phyloP scores from a whole-genome alignment of 179 eudicot species.

The Vitellaria paradoxa region DNA sequence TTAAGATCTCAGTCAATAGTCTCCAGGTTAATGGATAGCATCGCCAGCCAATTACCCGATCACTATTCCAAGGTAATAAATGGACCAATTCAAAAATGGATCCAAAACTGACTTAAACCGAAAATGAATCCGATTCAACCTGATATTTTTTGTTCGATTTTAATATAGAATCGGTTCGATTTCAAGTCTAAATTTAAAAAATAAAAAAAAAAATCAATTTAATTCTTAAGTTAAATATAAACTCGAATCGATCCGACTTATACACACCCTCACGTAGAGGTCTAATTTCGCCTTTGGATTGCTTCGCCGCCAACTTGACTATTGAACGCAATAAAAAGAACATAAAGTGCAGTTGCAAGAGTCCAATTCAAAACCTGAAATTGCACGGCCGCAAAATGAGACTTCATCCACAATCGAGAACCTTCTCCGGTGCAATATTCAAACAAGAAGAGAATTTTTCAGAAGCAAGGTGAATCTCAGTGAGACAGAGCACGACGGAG shows the following conservation, averaged over 20 bases:
- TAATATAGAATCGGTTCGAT: no score
- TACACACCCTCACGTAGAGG: conserved; percentile 41
- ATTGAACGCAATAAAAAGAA: conserved; percentile 36
- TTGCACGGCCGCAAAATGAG: conserved; percentile 36
- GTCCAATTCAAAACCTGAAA: conserved; percentile 36
- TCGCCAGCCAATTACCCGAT: no score
- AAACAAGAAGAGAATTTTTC: conserved; percentile 51
- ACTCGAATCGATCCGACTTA: conserved; percentile 53
- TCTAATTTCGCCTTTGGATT: conserved; percentile 50
- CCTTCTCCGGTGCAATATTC: conserved; percentile 65
- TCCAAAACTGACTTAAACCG: no score
- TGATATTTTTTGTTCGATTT: no score
- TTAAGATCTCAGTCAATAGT: no score
- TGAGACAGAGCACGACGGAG: conserved; percentile 44
- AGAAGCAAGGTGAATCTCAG: conserved; percentile 73
- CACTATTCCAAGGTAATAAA: no score
- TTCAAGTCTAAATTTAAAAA: no score
- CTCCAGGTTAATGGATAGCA: no score
- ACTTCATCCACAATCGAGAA: conserved; percentile 46
- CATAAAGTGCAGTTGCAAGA: conserved; percentile 51
- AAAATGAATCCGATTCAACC: no score
- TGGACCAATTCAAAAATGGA: no score
- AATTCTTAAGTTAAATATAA: no score
- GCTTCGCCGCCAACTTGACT: conserved; percentile 39
- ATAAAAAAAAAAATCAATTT: no score